A percentile compares a stretch with the other conserved stretches of the same genome.
Conservation (phyloP, 2,329 filamentous ascomycete species). For the Dothideomycetes sp. region DNA sequence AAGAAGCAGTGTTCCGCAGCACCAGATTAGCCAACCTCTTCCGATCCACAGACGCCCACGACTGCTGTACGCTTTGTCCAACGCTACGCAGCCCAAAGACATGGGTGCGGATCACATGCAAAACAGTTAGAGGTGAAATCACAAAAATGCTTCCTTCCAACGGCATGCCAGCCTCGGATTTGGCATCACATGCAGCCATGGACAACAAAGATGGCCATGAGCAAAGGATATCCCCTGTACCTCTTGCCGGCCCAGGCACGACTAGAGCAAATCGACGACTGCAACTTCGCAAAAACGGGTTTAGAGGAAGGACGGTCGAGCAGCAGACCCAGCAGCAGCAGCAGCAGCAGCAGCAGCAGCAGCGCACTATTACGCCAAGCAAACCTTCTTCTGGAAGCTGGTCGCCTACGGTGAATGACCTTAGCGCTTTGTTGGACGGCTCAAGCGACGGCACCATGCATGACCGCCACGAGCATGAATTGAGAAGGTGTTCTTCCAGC, state of each 20-base stretch:
- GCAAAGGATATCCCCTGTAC: neutral
- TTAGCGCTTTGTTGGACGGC: neutral
- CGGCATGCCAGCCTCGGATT: too few species aligned
- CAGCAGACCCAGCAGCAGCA: too few species aligned
- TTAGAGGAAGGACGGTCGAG: slow-evolving; percentile 20
- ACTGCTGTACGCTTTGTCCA: too few species aligned
- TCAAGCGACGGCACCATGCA: neutral
- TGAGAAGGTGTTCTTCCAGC: slow-evolving; percentile 4
- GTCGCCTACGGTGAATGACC: neutral
- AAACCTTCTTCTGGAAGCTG: slow-evolving; percentile 12
- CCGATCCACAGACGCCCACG: too few species aligned
- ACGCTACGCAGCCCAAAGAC: too few species aligned
- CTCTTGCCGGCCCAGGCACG: slow-evolving; percentile 13
- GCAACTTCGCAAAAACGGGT: slow-evolving; percentile 24
- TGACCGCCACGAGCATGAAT: neutral
- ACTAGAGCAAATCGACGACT: slow-evolving; percentile 18
- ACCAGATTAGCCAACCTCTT: too few species aligned
- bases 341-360: too few species aligned
- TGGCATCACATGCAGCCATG: neutral
- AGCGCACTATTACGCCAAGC: slow-evolving; percentile 21
- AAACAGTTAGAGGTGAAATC: too few species aligned
- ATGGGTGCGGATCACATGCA: too few species aligned
- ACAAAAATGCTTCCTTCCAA: too few species aligned
- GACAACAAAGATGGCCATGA: neutral
- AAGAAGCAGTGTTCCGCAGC: too few species aligned